These are phyloP conservation scores for Batkoa obscura DNA, from an alignment of 371 early-diverging fungal genomes.

Conservation along the genomic window DNA sequence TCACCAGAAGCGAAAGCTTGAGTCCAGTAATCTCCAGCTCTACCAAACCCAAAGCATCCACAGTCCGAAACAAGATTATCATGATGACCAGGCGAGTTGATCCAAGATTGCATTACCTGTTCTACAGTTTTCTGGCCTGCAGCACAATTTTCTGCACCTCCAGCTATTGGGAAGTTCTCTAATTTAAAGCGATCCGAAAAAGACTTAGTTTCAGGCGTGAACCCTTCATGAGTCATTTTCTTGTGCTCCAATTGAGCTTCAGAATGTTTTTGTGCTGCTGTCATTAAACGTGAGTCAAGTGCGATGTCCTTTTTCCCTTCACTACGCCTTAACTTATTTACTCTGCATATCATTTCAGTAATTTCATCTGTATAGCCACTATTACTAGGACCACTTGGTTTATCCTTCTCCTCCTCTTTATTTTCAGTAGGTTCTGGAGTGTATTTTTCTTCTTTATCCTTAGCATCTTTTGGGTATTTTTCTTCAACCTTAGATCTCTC, in stretches of 20 bases:
- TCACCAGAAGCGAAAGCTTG: background rate
- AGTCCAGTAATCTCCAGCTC: background rate
- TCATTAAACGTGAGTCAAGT: background rate
- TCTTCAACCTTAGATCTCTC: no score
- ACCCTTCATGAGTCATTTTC: background rate
- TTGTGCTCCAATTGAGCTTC: background rate
- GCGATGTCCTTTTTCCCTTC: background rate
- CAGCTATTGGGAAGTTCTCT: background rate
- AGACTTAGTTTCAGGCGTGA: background rate
- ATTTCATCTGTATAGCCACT: no score
- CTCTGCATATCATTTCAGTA: background rate
- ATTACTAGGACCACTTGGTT: no score
- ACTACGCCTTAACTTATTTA: background rate
- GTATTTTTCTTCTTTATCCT: no score
- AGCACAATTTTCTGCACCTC: conserved; percentile 2
- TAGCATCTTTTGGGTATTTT: no score
- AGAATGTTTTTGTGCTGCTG: background rate
- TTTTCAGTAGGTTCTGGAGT: no score
- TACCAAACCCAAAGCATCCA: background rate
- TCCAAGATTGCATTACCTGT: conserved; percentile 5
- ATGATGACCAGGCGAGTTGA: conserved; percentile 9
- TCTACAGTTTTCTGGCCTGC: background rate
- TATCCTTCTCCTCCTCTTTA: no score
- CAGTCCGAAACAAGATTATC: conserved; percentile 7
- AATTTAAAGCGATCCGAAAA: background rate